Evolutionary conservation across 1,139 yeast genomes (phyloP).

Genomic region (Nadsonia commutata): DNA sequence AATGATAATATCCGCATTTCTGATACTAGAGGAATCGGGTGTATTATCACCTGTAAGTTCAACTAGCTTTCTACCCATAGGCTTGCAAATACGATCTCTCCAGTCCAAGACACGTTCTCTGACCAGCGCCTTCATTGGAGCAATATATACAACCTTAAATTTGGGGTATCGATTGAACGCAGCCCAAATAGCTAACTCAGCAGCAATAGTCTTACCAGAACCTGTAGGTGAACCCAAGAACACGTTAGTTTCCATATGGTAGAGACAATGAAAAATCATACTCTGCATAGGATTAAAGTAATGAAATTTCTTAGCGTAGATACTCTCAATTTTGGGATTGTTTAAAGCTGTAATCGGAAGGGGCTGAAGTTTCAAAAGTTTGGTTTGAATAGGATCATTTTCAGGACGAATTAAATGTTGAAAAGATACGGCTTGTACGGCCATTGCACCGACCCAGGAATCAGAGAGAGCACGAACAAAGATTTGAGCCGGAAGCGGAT

Average conservation of each 20-base stretch:
- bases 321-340: constrained; percentile 46
- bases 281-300: constrained; percentile 98
- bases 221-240: constrained; percentile 98
- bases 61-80: constrained; percentile 38
- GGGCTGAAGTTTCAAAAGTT: constrained; percentile 67
- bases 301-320: constrained; percentile 52
- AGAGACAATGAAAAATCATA: constrained; percentile 83
- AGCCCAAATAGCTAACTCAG: constrained; percentile 94
- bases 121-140: constrained; percentile 98
- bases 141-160: constrained; percentile 83
- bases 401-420: constrained; percentile 83
- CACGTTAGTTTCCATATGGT: constrained; percentile 62
- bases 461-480: constrained; percentile 70
- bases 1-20: constrained; percentile 79
- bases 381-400: constrained; percentile 75
- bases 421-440: constrained; percentile 66
- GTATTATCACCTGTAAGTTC: constrained; percentile 95
- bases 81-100: constrained; percentile 50
- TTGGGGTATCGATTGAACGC: constrained; percentile 72
- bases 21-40: constrained; percentile 78
- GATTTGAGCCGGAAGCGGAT: constrained; percentile 81
- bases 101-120: constrained; percentile 95
- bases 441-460: constrained; percentile 79
- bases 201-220: constrained; percentile 94
- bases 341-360: constrained; percentile 73